A percentile compares a stretch with the other conserved stretches of the same genome.
phyloP scores from a whole-genome alignment of 345 rosid species.

The Lepidium didymum region DNA sequence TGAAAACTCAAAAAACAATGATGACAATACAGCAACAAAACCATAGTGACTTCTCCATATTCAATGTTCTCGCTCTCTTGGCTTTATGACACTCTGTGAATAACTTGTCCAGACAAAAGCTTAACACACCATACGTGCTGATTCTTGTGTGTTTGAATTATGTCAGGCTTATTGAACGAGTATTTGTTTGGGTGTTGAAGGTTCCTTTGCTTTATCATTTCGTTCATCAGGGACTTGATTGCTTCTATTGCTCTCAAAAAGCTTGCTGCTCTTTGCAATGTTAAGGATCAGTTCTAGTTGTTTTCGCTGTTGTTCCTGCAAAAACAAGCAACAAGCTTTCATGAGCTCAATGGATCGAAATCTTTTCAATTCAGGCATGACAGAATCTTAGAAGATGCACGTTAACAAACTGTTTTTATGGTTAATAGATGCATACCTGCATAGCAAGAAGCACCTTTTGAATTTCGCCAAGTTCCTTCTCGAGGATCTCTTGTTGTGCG shows the following conservation, averaged over 20 bases:
- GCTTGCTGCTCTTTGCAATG: slow-evolving; percentile 53
- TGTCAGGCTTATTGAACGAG: slow-evolving; percentile 16
- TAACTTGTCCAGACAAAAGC: neutral
- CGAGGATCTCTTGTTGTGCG: slow-evolving; percentile 70
- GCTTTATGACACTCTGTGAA: neutral
- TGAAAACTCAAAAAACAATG: slow-evolving; percentile 11
- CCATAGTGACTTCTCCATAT: neutral
- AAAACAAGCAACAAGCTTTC: slow-evolving; percentile 16
- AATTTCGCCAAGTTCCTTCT: slow-evolving; percentile 87
- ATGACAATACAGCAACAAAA: slow-evolving; percentile 11
- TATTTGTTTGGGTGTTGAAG: slow-evolving; percentile 19
- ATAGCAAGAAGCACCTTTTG: slow-evolving; percentile 91
- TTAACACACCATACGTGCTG: neutral
- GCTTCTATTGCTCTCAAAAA: slow-evolving; percentile 40
- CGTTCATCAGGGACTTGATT: slow-evolving; percentile 26
- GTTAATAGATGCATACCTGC: slow-evolving; percentile 48
- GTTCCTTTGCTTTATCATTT: slow-evolving; percentile 24
- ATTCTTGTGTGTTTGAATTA: slow-evolving; percentile 3
- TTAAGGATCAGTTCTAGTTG: slow-evolving; percentile 87
- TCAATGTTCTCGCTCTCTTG: neutral
- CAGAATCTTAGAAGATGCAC: neutral
- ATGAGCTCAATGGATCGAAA: neutral
- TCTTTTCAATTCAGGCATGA: neutral
- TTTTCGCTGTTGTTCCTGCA: slow-evolving; percentile 85
- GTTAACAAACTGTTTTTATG: neutral